Evolutionary conservation across 768 basidiomycete species (phyloP), one percentile per base, ranked within the genome.

Genomic region (Psilocybe azurescens): DNA sequence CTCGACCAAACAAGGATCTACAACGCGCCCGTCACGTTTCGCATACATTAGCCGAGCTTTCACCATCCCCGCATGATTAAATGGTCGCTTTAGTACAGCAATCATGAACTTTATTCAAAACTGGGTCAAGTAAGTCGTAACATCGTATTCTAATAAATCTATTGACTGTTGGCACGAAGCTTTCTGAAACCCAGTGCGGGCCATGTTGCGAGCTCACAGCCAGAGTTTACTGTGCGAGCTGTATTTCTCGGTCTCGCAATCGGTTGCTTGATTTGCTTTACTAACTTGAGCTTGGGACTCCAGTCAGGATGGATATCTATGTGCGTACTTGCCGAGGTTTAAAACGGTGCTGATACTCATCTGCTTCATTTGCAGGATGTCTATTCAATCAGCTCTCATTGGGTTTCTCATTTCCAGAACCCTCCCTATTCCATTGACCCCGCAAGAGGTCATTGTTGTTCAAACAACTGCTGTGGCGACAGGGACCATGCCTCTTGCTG

Each of bases 391-490:
- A 0, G 93, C 96, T 10, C 82, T 99, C 38, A 89, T 99, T 36
- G 97, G 95, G 3, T 97, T 90, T 73, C 86, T 96, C 3, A 71
- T 97, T 52, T 95, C 95, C 59, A 82, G 87, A 56, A 77, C 92
- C 65, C 79, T 95, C 5, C 88, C 89, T 1, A 81, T 75, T 3
- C 90, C 90, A 0, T 83, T 96, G 33, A 89, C 89, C n/a, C 89
- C 95, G 0, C 94, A 95, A 75, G 94, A 98, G 73, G 90, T 97
- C 61, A 90, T 97, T 18, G 93, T 99, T 0, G 83, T 97, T 2
- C 96, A 99, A 72, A 97, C 97, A 0, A 96, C 94, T 0, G 95
- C 97, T 0, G 95, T 96, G 2, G 97, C 96, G 1, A 98, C 95
- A 1, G 97, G 97, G 14, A 82, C 82, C 10, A 94, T 94, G 93